Percentiles rank a stretch among this genome's conserved stretches.
These are phyloP conservation scores for Dichomitus squalens DNA, from an alignment of 1,284 basidiomycete genomes.

Conservation along the genomic window DNA sequence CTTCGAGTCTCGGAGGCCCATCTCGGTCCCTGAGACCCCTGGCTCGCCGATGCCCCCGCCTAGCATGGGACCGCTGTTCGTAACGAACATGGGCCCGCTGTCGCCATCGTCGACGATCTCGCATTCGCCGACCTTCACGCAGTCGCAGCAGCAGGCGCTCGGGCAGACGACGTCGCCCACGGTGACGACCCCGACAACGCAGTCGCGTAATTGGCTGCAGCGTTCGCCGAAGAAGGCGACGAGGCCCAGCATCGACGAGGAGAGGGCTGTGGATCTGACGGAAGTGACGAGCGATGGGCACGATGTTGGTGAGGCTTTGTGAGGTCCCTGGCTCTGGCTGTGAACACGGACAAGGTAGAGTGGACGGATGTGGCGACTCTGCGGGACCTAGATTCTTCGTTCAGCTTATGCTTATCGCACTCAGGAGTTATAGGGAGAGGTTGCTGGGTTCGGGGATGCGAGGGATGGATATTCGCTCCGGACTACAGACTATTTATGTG, in stretches of 20 bases:
- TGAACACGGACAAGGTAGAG: neutral
- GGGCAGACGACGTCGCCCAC: slow-evolving; percentile 5
- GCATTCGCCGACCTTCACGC: neutral
- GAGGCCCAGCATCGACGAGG: slow-evolving; percentile 14
- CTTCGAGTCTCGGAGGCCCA: too few species aligned
- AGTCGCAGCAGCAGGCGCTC: slow-evolving; percentile 11
- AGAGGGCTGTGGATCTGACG: slow-evolving; percentile 15
- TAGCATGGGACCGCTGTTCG: slow-evolving; percentile 23
- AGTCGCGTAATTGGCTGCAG: slow-evolving; percentile 24
- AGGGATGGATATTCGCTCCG: neutral
- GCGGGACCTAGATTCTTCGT: neutral
- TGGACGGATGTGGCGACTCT: neutral
- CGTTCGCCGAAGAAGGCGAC: slow-evolving; percentile 25
- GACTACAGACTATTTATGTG: slow-evolving; percentile 7
- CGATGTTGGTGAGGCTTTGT: slow-evolving; percentile 19
- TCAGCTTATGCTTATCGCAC: neutral
- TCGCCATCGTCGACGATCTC: slow-evolving; percentile 23
- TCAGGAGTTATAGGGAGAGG: neutral
- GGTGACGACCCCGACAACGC: neutral
- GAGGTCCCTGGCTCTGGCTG: neutral
- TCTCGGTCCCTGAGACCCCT: slow-evolving; percentile 13
- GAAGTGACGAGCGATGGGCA: slow-evolving; percentile 20
- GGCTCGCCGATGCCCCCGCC: slow-evolving; percentile 22
- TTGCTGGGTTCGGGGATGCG: neutral
- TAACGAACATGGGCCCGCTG: slow-evolving; percentile 29